phyloP scores from a whole-genome alignment of 2,329 filamentous ascomycete genomes.

The Fusarium sp. region DNA sequence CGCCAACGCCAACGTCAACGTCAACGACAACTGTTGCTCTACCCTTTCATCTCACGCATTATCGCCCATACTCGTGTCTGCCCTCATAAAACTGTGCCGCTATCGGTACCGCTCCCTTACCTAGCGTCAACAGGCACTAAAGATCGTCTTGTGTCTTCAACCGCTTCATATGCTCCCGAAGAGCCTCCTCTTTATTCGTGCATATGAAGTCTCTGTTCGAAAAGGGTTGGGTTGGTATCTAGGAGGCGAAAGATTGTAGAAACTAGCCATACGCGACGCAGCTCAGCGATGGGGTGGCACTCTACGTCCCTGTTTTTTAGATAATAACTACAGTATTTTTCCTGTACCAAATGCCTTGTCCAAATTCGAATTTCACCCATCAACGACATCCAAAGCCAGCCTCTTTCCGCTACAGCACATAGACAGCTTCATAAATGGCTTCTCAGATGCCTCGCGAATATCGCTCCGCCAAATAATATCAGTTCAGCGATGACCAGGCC shows the following conservation, averaged over 20 bases:
- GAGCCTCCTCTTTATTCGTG: too few relatives aligned
- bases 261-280: accelerated
- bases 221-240: too few relatives aligned
- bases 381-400: neutral
- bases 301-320: too few relatives aligned
- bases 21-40: neutral
- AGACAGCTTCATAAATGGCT: too few relatives aligned
- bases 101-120: too few relatives aligned
- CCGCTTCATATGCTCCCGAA: neutral
- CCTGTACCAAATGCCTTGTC: accelerated
- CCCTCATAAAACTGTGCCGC: too few relatives aligned
- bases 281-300: neutral
- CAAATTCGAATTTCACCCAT: accelerated
- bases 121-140: too few relatives aligned
- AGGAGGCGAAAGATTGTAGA: accelerated
- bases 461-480: neutral
- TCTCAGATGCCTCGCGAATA: neutral
- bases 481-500: neutral
- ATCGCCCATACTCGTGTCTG: neutral
- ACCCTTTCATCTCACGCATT: too few relatives aligned
- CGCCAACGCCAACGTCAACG: neutral
- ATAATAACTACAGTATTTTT: too few relatives aligned
- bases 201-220: neutral
- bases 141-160: accelerated
- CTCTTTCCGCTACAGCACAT: too few relatives aligned